Percentiles rank a stretch among this genome's conserved stretches.
These are phyloP conservation scores for Rhododendron griersonianum DNA, from an alignment of 148 eudicot species.

Conservation along the genomic window DNA sequence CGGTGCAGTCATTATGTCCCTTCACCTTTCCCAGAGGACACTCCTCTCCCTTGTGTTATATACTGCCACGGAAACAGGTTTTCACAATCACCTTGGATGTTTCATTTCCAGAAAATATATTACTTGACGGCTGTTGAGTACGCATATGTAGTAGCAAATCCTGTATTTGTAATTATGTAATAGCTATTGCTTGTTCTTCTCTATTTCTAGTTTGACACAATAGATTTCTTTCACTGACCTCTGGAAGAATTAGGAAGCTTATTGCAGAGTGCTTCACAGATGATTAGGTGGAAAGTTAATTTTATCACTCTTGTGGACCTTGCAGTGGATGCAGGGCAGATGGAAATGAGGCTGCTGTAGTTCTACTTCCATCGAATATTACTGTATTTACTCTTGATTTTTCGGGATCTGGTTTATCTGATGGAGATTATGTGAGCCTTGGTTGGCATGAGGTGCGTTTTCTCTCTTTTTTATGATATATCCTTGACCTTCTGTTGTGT, in stretches of 20 bases:
- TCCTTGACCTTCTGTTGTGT: background rate
- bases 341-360: constrained; percentile 88
- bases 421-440: constrained; percentile 88
- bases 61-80: constrained; percentile 98
- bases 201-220: background rate
- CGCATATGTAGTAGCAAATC: background rate
- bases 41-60: constrained; percentile 78
- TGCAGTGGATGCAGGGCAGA: constrained; percentile 90
- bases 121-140: background rate
- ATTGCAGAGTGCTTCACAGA: background rate
- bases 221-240: background rate
- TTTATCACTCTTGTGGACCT: constrained; percentile 4
- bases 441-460: constrained; percentile 87
- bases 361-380: constrained; percentile 83
- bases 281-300: background rate
- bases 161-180: background rate
- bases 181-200: background rate
- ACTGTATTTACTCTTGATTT: constrained; percentile 88
- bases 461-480: background rate
- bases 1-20: constrained; percentile 89
- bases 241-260: background rate
- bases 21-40: constrained; percentile 51
- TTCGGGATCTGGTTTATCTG: constrained; percentile 90
- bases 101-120: background rate
- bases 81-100: background rate